phyloP scores from a whole-genome alignment of 108 stramenopile genomes.

The Cyclotella atomus region DNA sequence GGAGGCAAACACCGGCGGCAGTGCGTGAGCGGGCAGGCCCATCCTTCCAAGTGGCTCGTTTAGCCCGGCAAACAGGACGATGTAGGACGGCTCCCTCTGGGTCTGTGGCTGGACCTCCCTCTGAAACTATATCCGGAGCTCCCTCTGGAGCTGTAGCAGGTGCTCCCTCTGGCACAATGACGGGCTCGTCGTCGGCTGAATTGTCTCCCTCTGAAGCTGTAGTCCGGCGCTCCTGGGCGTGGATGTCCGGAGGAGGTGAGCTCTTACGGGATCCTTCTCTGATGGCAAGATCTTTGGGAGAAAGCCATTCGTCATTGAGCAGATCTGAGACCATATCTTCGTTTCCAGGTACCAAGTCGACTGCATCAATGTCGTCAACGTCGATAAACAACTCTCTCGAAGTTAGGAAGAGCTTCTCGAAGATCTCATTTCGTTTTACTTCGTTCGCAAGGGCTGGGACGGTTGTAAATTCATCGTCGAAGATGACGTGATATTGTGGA shows the following conservation, averaged over 20 bases:
- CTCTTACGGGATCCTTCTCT: not conserved
- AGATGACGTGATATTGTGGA: not conserved
- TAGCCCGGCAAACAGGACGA: not conserved
- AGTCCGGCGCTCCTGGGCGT: not conserved
- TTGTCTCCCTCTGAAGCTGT: not conserved
- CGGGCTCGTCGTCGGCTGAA: too few species aligned
- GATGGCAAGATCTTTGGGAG: not conserved
- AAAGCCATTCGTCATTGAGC: not conserved
- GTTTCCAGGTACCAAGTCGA: not conserved
- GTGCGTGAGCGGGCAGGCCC: not conserved
- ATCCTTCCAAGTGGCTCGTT: not conserved
- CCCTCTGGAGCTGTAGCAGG: not conserved
- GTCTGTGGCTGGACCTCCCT: not conserved
- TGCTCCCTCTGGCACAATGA: not conserved
- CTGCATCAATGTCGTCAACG: not conserved
- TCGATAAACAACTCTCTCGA: not conserved
- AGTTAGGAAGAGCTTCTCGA: not conserved
- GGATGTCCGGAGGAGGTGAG: too few species aligned
- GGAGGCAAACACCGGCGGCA: not conserved
- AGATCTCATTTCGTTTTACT: not conserved
- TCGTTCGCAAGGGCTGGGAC: not conserved
- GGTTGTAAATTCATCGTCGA: not conserved
- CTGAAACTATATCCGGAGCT: not conserved
- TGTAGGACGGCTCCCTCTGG: not conserved
- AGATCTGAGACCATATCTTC: not conserved